Conservation (phyloP, 495 filamentous ascomycete genomes). For the Penicillium silybi region DNA sequence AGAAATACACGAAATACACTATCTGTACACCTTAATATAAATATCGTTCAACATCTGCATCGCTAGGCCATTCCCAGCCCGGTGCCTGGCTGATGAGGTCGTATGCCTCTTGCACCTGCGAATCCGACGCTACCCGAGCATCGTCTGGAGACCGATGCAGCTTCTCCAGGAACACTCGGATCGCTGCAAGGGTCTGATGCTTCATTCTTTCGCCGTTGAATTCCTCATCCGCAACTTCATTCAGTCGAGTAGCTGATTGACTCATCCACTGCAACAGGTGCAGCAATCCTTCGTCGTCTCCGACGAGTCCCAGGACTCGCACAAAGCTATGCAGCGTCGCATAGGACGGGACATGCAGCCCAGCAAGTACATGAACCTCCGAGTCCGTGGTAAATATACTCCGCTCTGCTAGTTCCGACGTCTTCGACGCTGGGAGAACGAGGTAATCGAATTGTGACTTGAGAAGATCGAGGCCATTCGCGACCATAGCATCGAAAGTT, state of each 20-base stretch:
- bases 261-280: conserved; percentile 54
- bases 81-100: conserved; percentile 42
- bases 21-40: conserved; percentile 15
- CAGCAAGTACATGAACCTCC: conserved; percentile 23
- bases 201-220: conserved; percentile 42
- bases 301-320: conserved; percentile 45
- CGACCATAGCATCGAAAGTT: conserved; percentile 28
- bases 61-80: conserved; percentile 53
- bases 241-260: conserved; percentile 30
- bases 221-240: conserved; percentile 35
- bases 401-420: conserved; percentile 21
- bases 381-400: conserved; percentile 15
- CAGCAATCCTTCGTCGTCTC: conserved; percentile 48
- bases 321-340: conserved; percentile 51
- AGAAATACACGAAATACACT: conserved; percentile 24
- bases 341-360: conserved; percentile 41
- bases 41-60: conserved; percentile 50
- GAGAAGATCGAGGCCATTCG: conserved; percentile 28
- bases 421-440: conserved; percentile 27
- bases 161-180: conserved; percentile 51
- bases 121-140: conserved; percentile 20
- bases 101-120: conserved; percentile 34
- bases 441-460: conserved; percentile 38
- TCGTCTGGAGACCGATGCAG: conserved; percentile 2
- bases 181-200: conserved; percentile 48